A percentile compares a stretch with the other conserved stretches of the same genome.
Evolutionary conservation across 352 stramenopile species (phyloP).

Genomic region (Phytophthora agathidicida): DNA sequence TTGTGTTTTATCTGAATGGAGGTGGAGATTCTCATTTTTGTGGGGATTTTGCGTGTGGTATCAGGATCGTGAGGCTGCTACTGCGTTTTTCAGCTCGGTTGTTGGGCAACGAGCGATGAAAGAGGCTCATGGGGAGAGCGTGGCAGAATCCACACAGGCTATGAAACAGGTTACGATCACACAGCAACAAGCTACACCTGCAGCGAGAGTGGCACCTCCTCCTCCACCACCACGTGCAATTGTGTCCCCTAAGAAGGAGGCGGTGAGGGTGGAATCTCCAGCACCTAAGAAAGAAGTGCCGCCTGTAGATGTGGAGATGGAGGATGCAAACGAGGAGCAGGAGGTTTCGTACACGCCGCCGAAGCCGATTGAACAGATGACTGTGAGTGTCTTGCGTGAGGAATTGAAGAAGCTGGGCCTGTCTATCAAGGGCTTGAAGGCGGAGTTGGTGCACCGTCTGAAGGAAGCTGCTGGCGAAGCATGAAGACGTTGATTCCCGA

Average conservation of each 20-base stretch:
- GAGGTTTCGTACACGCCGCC: conserved; percentile 55
- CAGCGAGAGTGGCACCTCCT: conserved; percentile 26
- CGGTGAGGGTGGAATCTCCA: conserved; percentile 23
- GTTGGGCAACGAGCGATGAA: conserved; percentile 69
- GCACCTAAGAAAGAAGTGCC: conserved; percentile 22
- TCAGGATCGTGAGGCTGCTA: conserved; percentile 81
- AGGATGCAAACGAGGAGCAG: conserved; percentile 38
- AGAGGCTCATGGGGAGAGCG: conserved; percentile 52
- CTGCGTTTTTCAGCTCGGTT: conserved; percentile 77
- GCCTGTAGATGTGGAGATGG: conserved; percentile 64
- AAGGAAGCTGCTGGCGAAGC: conserved; percentile 65
- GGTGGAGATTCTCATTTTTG: neutral
- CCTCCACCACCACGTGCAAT: conserved; percentile 35
- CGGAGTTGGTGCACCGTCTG: conserved; percentile 80
- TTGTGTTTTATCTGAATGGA: neutral
- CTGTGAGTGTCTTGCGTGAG: conserved; percentile 69
- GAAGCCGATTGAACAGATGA: conserved; percentile 83
- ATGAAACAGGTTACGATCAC: conserved; percentile 50
- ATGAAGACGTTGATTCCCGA: conserved; percentile 19
- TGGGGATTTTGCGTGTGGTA: no score
- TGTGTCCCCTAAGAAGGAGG: conserved; percentile 17
- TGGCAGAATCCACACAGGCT: conserved; percentile 45
- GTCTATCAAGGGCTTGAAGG: conserved; percentile 85
- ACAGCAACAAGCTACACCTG: conserved; percentile 22
- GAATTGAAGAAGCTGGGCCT: conserved; percentile 79